Base-by-base conservation (phyloP, 2,329 filamentous ascomycete species). In the Periconia digitata region DNA sequence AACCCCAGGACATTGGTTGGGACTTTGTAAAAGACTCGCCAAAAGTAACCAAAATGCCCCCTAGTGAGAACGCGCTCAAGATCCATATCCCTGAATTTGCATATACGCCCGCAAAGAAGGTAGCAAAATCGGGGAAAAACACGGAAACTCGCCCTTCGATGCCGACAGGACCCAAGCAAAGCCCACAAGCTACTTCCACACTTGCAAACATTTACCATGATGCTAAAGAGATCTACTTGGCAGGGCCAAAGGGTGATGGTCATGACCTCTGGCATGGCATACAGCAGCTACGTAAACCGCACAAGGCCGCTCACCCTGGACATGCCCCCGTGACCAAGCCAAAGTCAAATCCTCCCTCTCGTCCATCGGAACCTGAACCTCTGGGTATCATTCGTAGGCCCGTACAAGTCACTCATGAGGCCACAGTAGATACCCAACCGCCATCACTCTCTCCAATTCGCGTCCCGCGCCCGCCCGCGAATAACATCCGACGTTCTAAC, bases 211-310 rank as follows among this genome's bases (percentile, higher is more conserved):
- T 50, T 16, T 56, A 49, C 24, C 51, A 46, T 18, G 43, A 40
- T 6, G 55, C 53, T 10, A 60, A 52, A 40, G 49, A 51, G 2
- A 61, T 66, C 18, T 66, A 66, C 36, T 21, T 49, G 10, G 24
- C 41, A 16, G 60, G 63, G 1, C 63, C 62, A 13, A 32, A 59
- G 43, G 62, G 62, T n/a, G 65, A 68, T 53, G 58, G 58, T 3
- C 56, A 65, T 20, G 48, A 59, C 16, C 37, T 63, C 13, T 62
- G 59, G 60, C 49, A 45, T 39, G 50, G 49, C 12, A 51, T 61
- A 7, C 52, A 51, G 40, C 40, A 37, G 27, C 39, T 40, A 27
- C 49, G 53, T 2, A 56, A 54, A 16, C 49, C 45, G 39, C 53
- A 46, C 10, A 24, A 42, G 7, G 39, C 29, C 43, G 17, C 27